A percentile compares a stretch with the other conserved stretches of the same genome.
phyloP scores from a whole-genome alignment of 352 stramenopile genomes.

The Phytopythium sindhum region DNA sequence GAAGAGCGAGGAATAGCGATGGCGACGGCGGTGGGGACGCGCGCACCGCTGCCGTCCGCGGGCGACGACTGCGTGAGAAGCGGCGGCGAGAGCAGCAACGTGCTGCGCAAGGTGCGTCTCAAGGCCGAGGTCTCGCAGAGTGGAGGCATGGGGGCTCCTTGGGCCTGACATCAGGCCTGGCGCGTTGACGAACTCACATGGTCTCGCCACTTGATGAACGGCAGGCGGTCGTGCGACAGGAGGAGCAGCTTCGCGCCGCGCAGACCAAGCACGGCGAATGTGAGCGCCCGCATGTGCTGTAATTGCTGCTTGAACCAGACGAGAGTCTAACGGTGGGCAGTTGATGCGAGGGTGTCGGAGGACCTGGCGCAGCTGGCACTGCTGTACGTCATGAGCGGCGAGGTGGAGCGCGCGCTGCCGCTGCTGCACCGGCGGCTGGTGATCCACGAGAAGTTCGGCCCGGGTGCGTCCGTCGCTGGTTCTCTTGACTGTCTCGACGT shows the following conservation, averaged over 20 bases:
- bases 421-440: conserved; percentile 75
- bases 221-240: conserved; percentile 49
- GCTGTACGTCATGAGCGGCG: conserved; percentile 68
- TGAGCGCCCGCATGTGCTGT: conserved; percentile 13
- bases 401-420: conserved; percentile 58
- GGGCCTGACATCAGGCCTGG: too few species aligned
- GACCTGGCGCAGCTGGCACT: conserved; percentile 63
- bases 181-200: too few species aligned
- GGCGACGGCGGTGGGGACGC: not conserved
- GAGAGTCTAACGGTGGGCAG: conserved; percentile 14
- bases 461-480: conserved; percentile 21
- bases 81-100: conserved; percentile 4
- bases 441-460: conserved; percentile 78
- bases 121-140: not conserved
- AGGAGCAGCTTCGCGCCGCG: conserved; percentile 38
- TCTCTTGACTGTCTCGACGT: not conserved
- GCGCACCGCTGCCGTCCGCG: not conserved
- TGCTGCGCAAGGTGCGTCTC: conserved; percentile 26
- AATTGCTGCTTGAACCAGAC: not conserved
- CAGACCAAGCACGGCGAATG: conserved; percentile 49
- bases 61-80: not conserved
- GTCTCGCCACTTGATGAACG: too few species aligned
- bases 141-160: too few species aligned
- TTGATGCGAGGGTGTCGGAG: conserved; percentile 51
- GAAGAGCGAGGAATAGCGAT: not conserved